Base-by-base conservation (phyloP, 176 grass and related monocot genomes). In the Poa annua region DNA sequence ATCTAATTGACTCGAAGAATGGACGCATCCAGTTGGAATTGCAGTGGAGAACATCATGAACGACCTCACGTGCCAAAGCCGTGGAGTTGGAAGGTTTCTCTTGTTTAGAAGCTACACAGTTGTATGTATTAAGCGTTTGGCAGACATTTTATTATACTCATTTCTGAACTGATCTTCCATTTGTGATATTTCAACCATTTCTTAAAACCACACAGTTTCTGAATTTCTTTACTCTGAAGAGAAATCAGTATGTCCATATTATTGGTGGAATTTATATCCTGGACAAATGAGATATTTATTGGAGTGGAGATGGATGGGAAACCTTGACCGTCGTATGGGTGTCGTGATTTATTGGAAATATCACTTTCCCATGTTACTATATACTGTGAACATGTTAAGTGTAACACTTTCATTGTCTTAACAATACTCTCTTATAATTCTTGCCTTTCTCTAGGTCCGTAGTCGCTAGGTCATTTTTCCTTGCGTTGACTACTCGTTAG, bases 1-100 rank as follows among this genome's bases (percentile, higher is more conserved):
- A 90, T 80, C 69, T 93, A 42, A 93, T 93, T 56, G 91, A 93
- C 86, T 93, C 91, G 1, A 93, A 93, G 88, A 93, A 93, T 86
- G 91, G 91, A 15, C 91, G 91, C 36, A 88, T 93, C 82, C 91
- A 93, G 45, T 75, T 93, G 70, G 91, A 93, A 62, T 79, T 93
- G 73, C 71, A 86, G 78, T 93, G 91, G 91, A 84, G 51, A 79
- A 93, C 85, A 71, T 93, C 88, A 70, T 88, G 77, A 77, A 62
- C 84, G 45, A 20, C 56, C 26, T 62, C 38, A 57, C 1, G 38
- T 5, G 64, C 26, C 8, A 20, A 45, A 72, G 42, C 26, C 20
- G 4, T 8, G 8, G 45, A 76, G 45, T 54, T 79, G 53, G 71
- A 63, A 79, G 71, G 66, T 80, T 84, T 76, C 4, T 73, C 66